Percentiles rank a stretch among this genome's conserved stretches.
phyloP scores from a whole-genome alignment of 2,329 filamentous ascomycete species.

The Trichophyton equinum region DNA sequence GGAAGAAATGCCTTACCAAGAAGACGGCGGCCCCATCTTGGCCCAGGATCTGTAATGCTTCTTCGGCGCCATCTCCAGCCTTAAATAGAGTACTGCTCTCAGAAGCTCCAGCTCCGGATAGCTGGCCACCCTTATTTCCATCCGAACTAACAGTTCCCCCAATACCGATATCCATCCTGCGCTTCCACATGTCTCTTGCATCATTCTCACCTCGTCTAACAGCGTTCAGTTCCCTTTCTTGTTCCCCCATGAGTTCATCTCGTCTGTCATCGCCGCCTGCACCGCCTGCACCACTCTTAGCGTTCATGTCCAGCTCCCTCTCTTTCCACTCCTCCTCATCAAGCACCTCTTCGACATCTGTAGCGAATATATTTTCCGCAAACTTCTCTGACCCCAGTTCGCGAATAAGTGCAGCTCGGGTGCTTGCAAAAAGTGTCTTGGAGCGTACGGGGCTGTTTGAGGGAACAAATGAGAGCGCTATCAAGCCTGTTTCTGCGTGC shows the following conservation, averaged over 20 bases:
- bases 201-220: slow-evolving; percentile 48
- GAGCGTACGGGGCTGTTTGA: slow-evolving; percentile 50
- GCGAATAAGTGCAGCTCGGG: slow-evolving; percentile 46
- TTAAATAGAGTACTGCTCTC: slow-evolving; percentile 35
- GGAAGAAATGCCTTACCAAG: slow-evolving; percentile 32
- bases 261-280: slow-evolving; percentile 18
- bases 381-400: slow-evolving; percentile 53
- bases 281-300: slow-evolving; percentile 14
- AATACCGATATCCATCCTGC: slow-evolving; percentile 35
- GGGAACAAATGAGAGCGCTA: slow-evolving; percentile 51
- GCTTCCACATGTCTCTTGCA: slow-evolving; percentile 41
- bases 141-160: slow-evolving; percentile 25
- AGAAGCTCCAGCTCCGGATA: slow-evolving; percentile 25
- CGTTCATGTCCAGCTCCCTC: slow-evolving; percentile 35
- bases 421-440: slow-evolving; percentile 56
- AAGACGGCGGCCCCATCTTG: slow-evolving; percentile 30
- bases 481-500: slow-evolving; percentile 25
- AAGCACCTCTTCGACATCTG: slow-evolving; percentile 45
- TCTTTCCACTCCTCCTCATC: slow-evolving; percentile 43
- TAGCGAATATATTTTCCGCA: slow-evolving; percentile 45
- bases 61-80: slow-evolving; percentile 41
- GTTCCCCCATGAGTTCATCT: slow-evolving; percentile 47
- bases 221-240: slow-evolving; percentile 46
- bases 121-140: slow-evolving; percentile 20
- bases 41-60: slow-evolving; percentile 34